These are phyloP conservation scores for Phytophthora uliginosa DNA, from an alignment of 352 stramenopile genomes.

Conservation along the genomic window DNA sequence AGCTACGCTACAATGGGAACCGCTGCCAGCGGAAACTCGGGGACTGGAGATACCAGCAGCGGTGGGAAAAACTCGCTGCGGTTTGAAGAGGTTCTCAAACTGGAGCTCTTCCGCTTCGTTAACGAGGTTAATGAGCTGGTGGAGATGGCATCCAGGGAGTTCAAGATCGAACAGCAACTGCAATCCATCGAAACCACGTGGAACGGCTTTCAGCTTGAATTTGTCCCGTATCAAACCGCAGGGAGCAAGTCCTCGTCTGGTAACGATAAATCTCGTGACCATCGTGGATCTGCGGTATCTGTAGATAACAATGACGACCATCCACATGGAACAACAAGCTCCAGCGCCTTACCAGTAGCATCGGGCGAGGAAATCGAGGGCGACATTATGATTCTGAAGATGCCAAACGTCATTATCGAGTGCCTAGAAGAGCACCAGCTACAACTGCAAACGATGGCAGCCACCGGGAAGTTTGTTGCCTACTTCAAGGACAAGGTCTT, in stretches of 20 bases:
- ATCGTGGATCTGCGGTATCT: constrained; percentile 2
- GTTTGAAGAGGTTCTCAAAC: constrained; percentile 93
- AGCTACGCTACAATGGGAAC: constrained; percentile 25
- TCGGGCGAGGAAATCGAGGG: constrained; percentile 55
- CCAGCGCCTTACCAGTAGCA: constrained; percentile 14
- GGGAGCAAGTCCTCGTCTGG: constrained; percentile 26
- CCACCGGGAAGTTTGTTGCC: constrained; percentile 97
- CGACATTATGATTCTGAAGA: constrained; percentile 92
- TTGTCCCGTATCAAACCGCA: constrained; percentile 90
- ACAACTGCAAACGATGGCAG: constrained; percentile 96
- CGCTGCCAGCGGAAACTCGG: constrained; percentile 11
- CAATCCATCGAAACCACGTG: constrained; percentile 92
- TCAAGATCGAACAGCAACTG: constrained; percentile 98
- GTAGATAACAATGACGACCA: not conserved
- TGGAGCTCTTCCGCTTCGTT: constrained; percentile 94
- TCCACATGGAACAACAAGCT: constrained; percentile 4
- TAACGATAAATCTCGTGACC: constrained; percentile 5
- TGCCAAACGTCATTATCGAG: constrained; percentile 94
- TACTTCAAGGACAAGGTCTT: constrained; percentile 97
- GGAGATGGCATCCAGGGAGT: constrained; percentile 96
- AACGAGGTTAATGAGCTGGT: constrained; percentile 96
- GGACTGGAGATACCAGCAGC: constrained; percentile 2
- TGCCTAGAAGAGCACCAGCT: constrained; percentile 96
- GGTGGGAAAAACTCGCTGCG: constrained; percentile 58
- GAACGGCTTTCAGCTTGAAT: constrained; percentile 93